Evolutionary conservation across 129 eudicot species (phyloP).

Genomic region (Tanacetum coccineum): DNA sequence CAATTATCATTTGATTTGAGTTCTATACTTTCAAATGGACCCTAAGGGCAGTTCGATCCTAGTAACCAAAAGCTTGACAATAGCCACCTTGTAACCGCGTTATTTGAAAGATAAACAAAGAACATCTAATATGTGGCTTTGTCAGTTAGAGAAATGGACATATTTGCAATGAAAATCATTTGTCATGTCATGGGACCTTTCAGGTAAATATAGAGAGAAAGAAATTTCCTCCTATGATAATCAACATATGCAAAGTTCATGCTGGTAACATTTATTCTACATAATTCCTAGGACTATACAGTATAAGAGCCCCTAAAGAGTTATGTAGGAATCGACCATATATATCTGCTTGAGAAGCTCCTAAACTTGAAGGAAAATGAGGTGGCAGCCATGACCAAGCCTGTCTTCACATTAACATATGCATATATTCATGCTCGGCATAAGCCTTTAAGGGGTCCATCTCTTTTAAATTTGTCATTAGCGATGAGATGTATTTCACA

Average conservation of each 20-base stretch:
- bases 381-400: no score
- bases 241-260: neutral
- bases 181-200: no score
- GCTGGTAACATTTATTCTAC: neutral
- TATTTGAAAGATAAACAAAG: conserved; percentile 4
- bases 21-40: conserved; percentile 12
- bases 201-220: neutral
- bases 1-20: neutral
- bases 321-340: conserved; percentile 6
- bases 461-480: no score
- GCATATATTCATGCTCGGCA: no score
- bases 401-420: no score
- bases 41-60: conserved; percentile 1
- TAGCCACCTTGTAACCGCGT: conserved; percentile 8
- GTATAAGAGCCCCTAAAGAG: conserved; percentile 10
- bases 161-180: neutral
- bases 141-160: neutral
- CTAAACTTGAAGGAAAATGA: neutral
- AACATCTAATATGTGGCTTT: neutral
- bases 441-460: no score
- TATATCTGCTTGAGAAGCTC: neutral
- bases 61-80: conserved; percentile 6
- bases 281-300: neutral
- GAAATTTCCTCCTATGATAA: neutral
- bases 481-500: no score